Base-by-base conservation (phyloP, 2,329 filamentous ascomycete species). In the Ascomycota sp. region DNA sequence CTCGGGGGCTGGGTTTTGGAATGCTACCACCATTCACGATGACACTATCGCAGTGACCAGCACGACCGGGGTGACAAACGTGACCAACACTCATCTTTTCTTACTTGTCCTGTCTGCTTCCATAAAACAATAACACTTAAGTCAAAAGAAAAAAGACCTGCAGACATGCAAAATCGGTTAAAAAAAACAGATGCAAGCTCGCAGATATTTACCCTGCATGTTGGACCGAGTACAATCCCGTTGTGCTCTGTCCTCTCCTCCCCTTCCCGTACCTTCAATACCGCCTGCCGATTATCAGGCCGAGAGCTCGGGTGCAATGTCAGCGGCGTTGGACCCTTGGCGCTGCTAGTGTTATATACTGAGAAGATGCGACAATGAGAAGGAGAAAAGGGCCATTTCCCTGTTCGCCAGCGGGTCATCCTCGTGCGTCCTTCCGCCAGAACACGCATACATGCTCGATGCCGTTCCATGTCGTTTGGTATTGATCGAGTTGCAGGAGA, bases 111-210 rank as follows among this genome's bases (percentile, higher is more conserved):
- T 21, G 16, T 21, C 16, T 21, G 16, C 16, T 39, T 46, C 45
- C 43, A 45, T 41, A 44, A 33, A 43, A 40, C 38, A 41, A 43
- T 12, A 37, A 43, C 40, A 21, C 16, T 21, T 21, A 3, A 21
- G 5, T 21, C 16, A 39, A 41, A 38, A 37, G 37, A 36, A 40
- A 30, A 37, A 37, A 34, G 11, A 30, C 28, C 4, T 27, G 38
- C 28, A 38, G 38, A 38, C 36, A 38, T 37, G 30, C 33, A 38
- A 34, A 47, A 41, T 37, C 41, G 43, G n/a, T n/a, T n/a, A 35
- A 39, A 33, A 34, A 34, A 30, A 12, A 13, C 13, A 25, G n/a
- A 30, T 21, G 21, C 33, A 33, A 40, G 37, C 37, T 39, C 35
- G 35, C 32, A 37, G 25, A 31, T 35, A 33, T 37, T 37, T 21